These are phyloP conservation scores for Fusarium protoensiforme DNA, from an alignment of 2,329 filamentous ascomycete genomes.

Conservation along the genomic window DNA sequence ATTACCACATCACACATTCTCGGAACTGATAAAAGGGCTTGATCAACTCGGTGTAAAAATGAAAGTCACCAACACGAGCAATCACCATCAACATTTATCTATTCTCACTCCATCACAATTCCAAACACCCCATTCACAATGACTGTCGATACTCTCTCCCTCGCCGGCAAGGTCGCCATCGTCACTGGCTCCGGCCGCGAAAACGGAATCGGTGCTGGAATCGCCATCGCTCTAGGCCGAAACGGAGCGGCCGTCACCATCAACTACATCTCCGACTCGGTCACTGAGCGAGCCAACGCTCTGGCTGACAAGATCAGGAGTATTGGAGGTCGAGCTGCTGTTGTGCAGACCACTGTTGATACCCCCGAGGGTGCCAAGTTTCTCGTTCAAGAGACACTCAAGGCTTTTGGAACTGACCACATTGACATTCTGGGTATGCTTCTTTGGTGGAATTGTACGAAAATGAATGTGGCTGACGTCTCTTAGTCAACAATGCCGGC, in stretches of 20 bases:
- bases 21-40: not conserved
- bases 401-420: slow-evolving; percentile 46
- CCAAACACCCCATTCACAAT: slow-evolving; percentile 21
- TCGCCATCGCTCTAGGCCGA: slow-evolving; percentile 50
- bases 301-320: slow-evolving; percentile 44
- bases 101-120: not conserved
- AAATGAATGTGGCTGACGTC: not conserved
- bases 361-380: slow-evolving; percentile 44
- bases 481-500: slow-evolving; percentile 54
- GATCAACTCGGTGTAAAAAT: not conserved
- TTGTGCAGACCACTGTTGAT: slow-evolving; percentile 48
- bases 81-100: not conserved
- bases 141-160: slow-evolving; percentile 51
- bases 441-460: no score
- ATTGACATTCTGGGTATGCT: slow-evolving; percentile 55
- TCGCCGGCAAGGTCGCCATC: slow-evolving; percentile 55
- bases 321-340: slow-evolving; percentile 44
- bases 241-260: slow-evolving; percentile 55
- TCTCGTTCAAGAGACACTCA: slow-evolving; percentile 49
- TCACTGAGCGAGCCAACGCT: slow-evolving; percentile 44
- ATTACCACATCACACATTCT: not conserved
- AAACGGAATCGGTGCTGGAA: slow-evolving; percentile 56
- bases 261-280: slow-evolving; percentile 52
- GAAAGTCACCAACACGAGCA: not conserved
- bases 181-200: slow-evolving; percentile 57